Percentiles rank a stretch among this genome's conserved stretches.
Conservation (phyloP, 768 basidiomycete species). For the Russula emetica region DNA sequence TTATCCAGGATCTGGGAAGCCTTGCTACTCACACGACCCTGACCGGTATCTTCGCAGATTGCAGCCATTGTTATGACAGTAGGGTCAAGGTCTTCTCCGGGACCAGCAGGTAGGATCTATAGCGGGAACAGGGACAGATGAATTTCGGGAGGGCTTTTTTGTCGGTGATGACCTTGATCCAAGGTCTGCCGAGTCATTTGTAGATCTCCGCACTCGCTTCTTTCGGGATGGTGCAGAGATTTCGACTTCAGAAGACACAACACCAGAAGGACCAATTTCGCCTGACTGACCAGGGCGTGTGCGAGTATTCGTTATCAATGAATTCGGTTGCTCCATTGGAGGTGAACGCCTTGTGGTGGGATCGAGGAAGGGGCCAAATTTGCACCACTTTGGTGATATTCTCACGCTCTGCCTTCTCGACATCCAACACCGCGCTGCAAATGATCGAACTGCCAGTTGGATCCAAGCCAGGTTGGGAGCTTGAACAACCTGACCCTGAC, state of each 20-base stretch:
- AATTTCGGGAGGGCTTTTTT: slow-evolving; percentile 21
- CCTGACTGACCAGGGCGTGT: slow-evolving; percentile 1
- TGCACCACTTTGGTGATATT: slow-evolving; percentile 7
- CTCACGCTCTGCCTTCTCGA: not conserved
- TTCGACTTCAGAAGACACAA: slow-evolving; percentile 11
- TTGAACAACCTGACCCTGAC: slow-evolving; percentile 40
- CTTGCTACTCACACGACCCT: slow-evolving; percentile 75
- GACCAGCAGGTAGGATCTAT: slow-evolving; percentile 58
- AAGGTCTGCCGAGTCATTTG: slow-evolving; percentile 5
- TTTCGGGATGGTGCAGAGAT: slow-evolving; percentile 13
- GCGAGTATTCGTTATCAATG: not conserved
- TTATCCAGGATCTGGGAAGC: slow-evolving; percentile 67
- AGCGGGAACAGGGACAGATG: slow-evolving; percentile 39
- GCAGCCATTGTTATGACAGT: slow-evolving; percentile 78
- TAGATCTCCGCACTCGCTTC: slow-evolving; percentile 20
- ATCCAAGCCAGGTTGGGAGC: slow-evolving; percentile 57
- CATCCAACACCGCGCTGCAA: not conserved
- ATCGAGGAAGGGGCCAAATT: not conserved
- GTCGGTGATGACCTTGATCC: slow-evolving; percentile 3
- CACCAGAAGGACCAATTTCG: not conserved
- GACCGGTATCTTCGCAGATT: slow-evolving; percentile 71
- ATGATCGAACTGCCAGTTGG: slow-evolving; percentile 48
- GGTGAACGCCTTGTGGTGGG: not conserved
- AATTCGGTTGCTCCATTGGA: slow-evolving; percentile 3
- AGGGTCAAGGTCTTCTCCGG: slow-evolving; percentile 78